Conservation (phyloP, 345 rosid genomes). For the Murraya paniculata region DNA sequence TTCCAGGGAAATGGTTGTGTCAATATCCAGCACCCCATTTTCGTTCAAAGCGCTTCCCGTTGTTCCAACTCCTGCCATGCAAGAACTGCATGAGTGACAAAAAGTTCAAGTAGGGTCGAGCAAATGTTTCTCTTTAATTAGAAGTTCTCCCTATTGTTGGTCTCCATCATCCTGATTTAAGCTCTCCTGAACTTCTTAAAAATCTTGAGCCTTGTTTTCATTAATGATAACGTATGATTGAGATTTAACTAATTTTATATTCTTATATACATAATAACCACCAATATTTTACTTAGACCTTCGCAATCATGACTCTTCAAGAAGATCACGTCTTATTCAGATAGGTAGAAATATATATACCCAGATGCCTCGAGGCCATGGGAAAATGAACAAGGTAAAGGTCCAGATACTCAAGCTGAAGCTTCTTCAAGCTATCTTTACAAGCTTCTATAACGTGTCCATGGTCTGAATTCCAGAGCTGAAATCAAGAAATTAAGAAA, state of each 20-base stretch:
- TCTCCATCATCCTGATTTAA: no score
- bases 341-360: not conserved
- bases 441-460: conserved; percentile 86
- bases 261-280: no score
- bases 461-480: conserved; percentile 98
- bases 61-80: conserved; percentile 59
- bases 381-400: conserved; percentile 89
- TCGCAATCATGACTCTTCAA: not conserved
- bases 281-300: no score
- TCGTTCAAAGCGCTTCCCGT: conserved; percentile 65
- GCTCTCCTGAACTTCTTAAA: no score
- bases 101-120: not conserved
- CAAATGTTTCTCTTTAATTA: no score
- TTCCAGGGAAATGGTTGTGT: conserved; percentile 74
- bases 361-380: conserved; percentile 73
- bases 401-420: conserved; percentile 81
- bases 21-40: conserved; percentile 76
- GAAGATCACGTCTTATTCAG: not conserved
- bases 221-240: no score
- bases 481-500: conserved; percentile 3
- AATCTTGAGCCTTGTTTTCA: no score
- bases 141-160: not conserved
- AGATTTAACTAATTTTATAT: no score
- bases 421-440: conserved; percentile 81
- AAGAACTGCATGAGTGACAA: not conserved